Evolutionary conservation across 2,329 filamentous ascomycete genomes (phyloP), one percentile per base, ranked within the genome.

Genomic region (Cladosporium phlei): DNA sequence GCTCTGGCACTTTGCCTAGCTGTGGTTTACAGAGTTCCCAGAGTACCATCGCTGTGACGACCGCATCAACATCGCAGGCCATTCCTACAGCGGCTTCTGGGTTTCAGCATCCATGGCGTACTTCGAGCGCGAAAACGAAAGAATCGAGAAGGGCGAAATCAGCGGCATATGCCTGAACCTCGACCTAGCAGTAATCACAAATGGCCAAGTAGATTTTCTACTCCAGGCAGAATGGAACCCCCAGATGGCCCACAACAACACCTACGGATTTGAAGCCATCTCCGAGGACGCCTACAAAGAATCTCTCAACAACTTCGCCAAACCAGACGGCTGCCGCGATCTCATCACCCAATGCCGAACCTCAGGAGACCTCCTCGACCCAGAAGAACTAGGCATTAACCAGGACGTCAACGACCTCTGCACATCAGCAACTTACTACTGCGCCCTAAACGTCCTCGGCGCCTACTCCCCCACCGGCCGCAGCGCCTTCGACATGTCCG

Each of bases 201-300:
- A 87, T 60, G 83, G 82, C n/a, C 80, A 81, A 56, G 69, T 86
- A 25, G 85, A 88, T 57, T 69, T 76, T 52, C 62, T 80, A 14
- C 69, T 78, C 1, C 80, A 86, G 65, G 68, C 66, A 1, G 73
- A 76, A 1, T 76, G 64, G 53, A 79, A 76, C 52, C 73, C 78
- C 2, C 60, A 65, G 5, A 80, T 81, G 63, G 75, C 77, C 12
- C 69, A 72, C 48, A 77, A 78, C 57, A 85, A 85, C 59, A 79
- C 80, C 0, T 88, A 85, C 58, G 78, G 73, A 3, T 72, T 85
- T 49, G 56, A 77, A 51, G 68, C 74, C 3, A 72, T 85, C 50
- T 70, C 74, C 39, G 65, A 73, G 2, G 68, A 71, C 1, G 68
- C 72, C 1, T 59, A 55, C 34, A 29, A 51, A 3, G 50, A 53